A percentile compares a stretch with the other conserved stretches of the same genome.
Conservation (phyloP, 257 asterid genomes). For the Nicotiana knightiana region DNA sequence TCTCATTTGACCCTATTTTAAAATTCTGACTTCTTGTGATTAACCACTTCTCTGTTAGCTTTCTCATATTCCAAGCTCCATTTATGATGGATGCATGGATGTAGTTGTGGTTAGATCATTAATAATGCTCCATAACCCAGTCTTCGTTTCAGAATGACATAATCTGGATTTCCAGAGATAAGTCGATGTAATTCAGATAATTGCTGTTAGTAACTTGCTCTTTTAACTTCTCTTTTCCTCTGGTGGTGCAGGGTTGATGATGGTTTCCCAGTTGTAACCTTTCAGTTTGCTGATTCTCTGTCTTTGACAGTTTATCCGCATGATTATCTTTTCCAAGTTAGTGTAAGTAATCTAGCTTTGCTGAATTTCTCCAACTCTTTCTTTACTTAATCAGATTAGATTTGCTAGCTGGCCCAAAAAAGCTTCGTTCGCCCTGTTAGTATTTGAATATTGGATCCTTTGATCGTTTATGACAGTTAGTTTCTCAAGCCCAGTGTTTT, state of each 20-base stretch:
- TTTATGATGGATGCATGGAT: neutral
- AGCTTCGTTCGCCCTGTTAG: neutral
- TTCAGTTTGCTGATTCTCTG: conserved; percentile 41
- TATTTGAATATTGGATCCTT: neutral
- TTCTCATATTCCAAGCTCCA: neutral
- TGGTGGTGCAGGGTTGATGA: conserved; percentile 49
- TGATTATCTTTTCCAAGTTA: conserved; percentile 50
- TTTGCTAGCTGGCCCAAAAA: neutral
- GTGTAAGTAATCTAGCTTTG: conserved; percentile 37
- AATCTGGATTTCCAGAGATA: neutral
- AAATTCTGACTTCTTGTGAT: neutral
- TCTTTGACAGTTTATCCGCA: conserved; percentile 50
- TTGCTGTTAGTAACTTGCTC: neutral
- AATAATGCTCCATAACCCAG: neutral
- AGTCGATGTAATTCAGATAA: neutral
- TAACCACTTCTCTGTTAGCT: neutral
- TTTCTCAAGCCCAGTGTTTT: neutral
- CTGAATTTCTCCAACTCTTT: conserved; percentile 4
- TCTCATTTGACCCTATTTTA: neutral
- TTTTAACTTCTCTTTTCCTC: conserved; percentile 4
- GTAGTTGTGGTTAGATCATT: neutral
- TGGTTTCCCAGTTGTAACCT: conserved; percentile 57
- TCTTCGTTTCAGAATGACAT: neutral
- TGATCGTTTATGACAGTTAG: neutral
- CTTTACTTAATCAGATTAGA: neutral